Percentiles rank a stretch among this genome's conserved stretches.
Evolutionary conservation across 352 stramenopile species (phyloP).

Genomic region (Phytophthora pseudosyringae): DNA sequence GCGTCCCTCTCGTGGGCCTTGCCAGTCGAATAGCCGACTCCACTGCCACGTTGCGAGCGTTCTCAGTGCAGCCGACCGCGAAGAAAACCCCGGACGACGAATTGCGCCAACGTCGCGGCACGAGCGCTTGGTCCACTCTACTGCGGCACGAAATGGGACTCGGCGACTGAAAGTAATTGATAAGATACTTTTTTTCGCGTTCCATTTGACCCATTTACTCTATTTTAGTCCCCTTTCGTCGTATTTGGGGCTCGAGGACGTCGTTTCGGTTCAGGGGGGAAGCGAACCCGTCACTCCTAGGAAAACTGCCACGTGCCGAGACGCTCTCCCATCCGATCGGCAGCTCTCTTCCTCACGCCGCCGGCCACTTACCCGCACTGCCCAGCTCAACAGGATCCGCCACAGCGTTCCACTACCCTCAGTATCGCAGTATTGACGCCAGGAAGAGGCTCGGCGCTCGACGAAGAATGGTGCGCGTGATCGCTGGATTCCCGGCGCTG

Average conservation of each 20-base stretch:
- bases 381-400: neutral
- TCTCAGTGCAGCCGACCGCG: constrained; percentile 31
- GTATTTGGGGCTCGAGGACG: constrained; percentile 22
- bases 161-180: constrained; percentile 10
- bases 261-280: constrained; percentile 7
- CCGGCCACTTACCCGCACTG: neutral
- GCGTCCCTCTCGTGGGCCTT: constrained; percentile 19
- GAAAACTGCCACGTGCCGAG: constrained; percentile 41
- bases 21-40: constrained; percentile 23
- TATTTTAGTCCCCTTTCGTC: neutral
- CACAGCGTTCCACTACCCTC: neutral
- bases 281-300: constrained; percentile 10
- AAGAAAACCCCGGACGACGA: constrained; percentile 27
- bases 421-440: constrained; percentile 5
- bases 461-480: constrained; percentile 34
- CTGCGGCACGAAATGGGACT: constrained; percentile 41
- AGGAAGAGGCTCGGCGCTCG: constrained; percentile 7
- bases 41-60: constrained; percentile 34
- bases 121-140: constrained; percentile 50
- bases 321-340: constrained; percentile 25
- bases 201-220: constrained; percentile 17
- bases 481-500: constrained; percentile 21
- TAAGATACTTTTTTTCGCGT: constrained; percentile 34
- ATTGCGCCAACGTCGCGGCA: constrained; percentile 22
- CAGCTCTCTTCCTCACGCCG: constrained; percentile 16